These are phyloP conservation scores for Pythium vanterpoolii DNA, from an alignment of 352 stramenopile genomes.

Conservation along the genomic window DNA sequence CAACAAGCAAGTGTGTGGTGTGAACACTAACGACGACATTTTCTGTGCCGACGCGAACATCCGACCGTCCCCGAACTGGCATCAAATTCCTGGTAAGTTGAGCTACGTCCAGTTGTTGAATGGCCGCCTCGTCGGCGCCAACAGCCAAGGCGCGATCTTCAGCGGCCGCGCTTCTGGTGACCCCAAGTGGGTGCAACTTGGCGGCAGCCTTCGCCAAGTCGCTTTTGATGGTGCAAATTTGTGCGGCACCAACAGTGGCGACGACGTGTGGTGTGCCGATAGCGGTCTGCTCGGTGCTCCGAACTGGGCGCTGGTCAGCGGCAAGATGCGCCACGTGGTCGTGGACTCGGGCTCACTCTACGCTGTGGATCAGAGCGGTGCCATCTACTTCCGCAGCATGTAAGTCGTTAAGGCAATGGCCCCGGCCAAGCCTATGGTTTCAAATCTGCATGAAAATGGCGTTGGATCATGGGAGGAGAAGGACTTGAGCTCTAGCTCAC, in stretches of 20 bases:
- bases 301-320: constrained; percentile 21
- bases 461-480: not conserved
- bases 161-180: not conserved
- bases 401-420: not conserved
- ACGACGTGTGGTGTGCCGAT: constrained; percentile 30
- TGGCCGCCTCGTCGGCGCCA: constrained; percentile 21
- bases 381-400: constrained; percentile 5
- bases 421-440: not conserved
- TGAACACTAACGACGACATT: constrained; percentile 11
- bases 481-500: too few species aligned
- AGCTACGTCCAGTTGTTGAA: constrained; percentile 24
- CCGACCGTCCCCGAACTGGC: constrained; percentile 21
- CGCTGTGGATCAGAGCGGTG: constrained; percentile 18
- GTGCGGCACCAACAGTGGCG: constrained; percentile 11
- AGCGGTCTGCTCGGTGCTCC: constrained; percentile 9
- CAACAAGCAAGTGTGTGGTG: constrained; percentile 20
- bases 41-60: constrained; percentile 18
- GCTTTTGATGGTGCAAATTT: constrained; percentile 29
- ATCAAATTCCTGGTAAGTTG: constrained; percentile 12
- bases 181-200: constrained; percentile 12
- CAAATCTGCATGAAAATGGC: not conserved
- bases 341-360: constrained; percentile 27
- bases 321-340: constrained; percentile 23
- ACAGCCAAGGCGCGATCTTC: constrained; percentile 17
- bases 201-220: constrained; percentile 19